Evolutionary conservation across 305 asterid species (phyloP).

Genomic region (Fraxinus ornus): DNA sequence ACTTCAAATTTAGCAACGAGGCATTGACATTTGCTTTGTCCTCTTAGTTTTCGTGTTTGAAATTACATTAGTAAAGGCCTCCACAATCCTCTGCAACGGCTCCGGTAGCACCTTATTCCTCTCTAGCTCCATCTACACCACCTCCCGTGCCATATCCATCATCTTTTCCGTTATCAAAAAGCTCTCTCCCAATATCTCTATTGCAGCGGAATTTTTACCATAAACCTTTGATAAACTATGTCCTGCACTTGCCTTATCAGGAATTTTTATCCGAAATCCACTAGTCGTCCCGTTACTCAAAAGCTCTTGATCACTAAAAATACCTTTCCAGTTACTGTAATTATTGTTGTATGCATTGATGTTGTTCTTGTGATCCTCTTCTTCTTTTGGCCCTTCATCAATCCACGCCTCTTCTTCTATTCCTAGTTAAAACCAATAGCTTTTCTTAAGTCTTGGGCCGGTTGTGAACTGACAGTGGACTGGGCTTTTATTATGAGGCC

Average conservation of each 20-base stretch:
- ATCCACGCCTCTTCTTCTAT: too few species aligned
- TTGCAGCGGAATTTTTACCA: too few species aligned
- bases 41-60: slow-evolving; percentile 49
- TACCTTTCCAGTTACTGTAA: slow-evolving; percentile 19
- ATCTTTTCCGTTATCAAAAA: slow-evolving; percentile 82
- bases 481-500: too few species aligned
- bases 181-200: slow-evolving; percentile 72
- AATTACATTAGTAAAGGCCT: slow-evolving; percentile 62
- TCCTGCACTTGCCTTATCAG: slow-evolving; percentile 40
- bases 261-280: slow-evolving; percentile 72
- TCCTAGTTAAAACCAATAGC: too few species aligned
- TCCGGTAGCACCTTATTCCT: slow-evolving; percentile 82
- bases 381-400: too few species aligned
- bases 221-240: background rate
- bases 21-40: slow-evolving; percentile 42
- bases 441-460: too few species aligned
- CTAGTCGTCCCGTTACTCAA: slow-evolving; percentile 39
- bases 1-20: slow-evolving; percentile 20
- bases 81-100: slow-evolving; percentile 41
- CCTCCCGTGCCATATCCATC: slow-evolving; percentile 80
- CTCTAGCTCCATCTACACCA: slow-evolving; percentile 86
- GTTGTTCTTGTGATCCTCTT: slow-evolving; percentile 22
- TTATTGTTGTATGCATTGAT: slow-evolving; percentile 2
- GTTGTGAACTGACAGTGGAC: too few species aligned
- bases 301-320: slow-evolving; percentile 30